Conservation (phyloP, 2,329 filamentous ascomycete genomes). For the Uncinocarpus reesii region DNA sequence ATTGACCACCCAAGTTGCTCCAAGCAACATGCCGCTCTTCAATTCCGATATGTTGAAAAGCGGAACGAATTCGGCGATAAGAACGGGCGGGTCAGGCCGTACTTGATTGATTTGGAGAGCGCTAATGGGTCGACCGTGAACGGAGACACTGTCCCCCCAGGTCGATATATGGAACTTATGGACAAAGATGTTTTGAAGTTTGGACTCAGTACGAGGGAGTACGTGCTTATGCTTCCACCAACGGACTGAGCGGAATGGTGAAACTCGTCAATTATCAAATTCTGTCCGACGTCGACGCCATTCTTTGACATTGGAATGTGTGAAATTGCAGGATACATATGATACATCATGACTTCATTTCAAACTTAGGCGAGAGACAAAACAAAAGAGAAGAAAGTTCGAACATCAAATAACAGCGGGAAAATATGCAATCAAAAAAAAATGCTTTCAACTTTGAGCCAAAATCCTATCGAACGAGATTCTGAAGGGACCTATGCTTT, state of each 20-base stretch:
- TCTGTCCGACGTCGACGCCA: neutral
- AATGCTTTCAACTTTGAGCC: constrained; percentile 1
- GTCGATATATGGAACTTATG: constrained; percentile 73
- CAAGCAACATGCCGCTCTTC: constrained; percentile 90
- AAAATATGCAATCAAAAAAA: constrained; percentile 1
- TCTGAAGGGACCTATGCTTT: constrained; percentile 16
- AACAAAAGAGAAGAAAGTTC: neutral
- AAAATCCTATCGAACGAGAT: neutral
- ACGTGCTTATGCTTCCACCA: constrained; percentile 76
- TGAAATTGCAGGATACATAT: constrained; percentile 8
- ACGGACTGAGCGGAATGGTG: constrained; percentile 18
- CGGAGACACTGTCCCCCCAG: constrained; percentile 58
- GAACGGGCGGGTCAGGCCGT: constrained; percentile 68
- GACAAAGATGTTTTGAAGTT: constrained; percentile 85
- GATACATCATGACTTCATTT: constrained; percentile 6
- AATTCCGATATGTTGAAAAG: constrained; percentile 78
- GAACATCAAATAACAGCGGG: neutral
- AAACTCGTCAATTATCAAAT: neutral
- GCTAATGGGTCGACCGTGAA: constrained; percentile 85
- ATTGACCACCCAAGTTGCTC: constrained; percentile 87
- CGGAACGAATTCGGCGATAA: constrained; percentile 80
- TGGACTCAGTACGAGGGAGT: constrained; percentile 80
- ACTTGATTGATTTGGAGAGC: constrained; percentile 86
- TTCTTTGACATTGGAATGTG: constrained; percentile 1
- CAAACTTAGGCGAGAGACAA: neutral